Evolutionary conservation across 1,139 yeast genomes (phyloP), one percentile per base, ranked within the genome.

Genomic region (Zygosaccharomyces sapae): DNA sequence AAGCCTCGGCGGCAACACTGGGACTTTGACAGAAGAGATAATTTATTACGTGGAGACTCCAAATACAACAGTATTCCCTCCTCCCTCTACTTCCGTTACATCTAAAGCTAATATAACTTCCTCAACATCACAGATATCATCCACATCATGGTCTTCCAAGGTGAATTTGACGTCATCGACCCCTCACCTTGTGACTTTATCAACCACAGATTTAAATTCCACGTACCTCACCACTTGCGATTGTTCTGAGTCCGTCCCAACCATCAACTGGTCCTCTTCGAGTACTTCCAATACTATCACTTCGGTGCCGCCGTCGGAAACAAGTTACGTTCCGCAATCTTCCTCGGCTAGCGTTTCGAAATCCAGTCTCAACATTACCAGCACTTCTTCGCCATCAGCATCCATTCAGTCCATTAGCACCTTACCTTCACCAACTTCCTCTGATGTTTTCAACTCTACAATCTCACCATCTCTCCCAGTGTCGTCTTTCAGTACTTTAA

Each of bases 21-120:
- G 51, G 3, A 36, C 29, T 10, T 44, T 54, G 6, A 54, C 56
- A 9, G 44, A 51, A 4, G 55, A 55, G n/a, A 50, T 56, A 5
- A 41, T 53, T 4, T 50, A 51, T 27, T 50, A 33, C 22, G 41
- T 36, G 24, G 47, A 43, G 12, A 46, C 49, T 10, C 42, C 47
- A 27, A 33, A 18, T 20, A 6, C 9, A 12, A n/a, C 29, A 6
- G 12, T 22, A 7, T 29, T 13, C 8, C 9, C 43, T n/a, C 19
- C 13, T 5, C 4, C 22, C 10, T 24, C 30, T n/a, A 30, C 24
- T 10, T 29, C 39, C 20, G 12, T 19, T 24, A 24, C 24, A 6
- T 22, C 19, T 10, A 8, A 9, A 6, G 39, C 31, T 19, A 41
- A 20, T 9, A 8, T 12, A 16, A 30, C 29, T 10, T 22, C 16